phyloP scores from a whole-genome alignment of 768 basidiomycete species.

The Zangia roseola region DNA sequence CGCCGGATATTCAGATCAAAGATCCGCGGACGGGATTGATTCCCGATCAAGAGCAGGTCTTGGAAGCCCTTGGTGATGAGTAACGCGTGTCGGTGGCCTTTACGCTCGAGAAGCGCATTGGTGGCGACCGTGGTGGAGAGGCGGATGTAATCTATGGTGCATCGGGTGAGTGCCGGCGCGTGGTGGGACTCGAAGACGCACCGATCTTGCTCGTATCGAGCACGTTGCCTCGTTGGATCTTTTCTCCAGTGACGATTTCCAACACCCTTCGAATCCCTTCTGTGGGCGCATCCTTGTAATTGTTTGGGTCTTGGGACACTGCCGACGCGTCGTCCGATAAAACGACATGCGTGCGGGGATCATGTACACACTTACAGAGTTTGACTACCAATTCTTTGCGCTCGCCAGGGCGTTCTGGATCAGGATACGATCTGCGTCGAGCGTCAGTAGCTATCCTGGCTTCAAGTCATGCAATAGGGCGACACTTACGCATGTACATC shows the following conservation, averaged over 20 bases:
- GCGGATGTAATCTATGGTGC: slow-evolving; percentile 79
- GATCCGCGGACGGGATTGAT: slow-evolving; percentile 91
- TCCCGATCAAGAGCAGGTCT: slow-evolving; percentile 90
- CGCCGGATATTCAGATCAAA: slow-evolving; percentile 92
- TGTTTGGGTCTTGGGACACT: slow-evolving; percentile 88
- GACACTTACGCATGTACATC: slow-evolving; percentile 75
- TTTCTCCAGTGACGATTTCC: slow-evolving; percentile 68
- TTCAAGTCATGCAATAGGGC: background rate
- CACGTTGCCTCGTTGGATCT: slow-evolving; percentile 62
- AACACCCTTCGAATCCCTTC: slow-evolving; percentile 89
- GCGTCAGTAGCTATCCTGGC: background rate
- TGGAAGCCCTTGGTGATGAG: slow-evolving; percentile 90
- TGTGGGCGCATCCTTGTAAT: slow-evolving; percentile 91
- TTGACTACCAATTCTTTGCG: slow-evolving; percentile 88
- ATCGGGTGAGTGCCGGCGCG: background rate
- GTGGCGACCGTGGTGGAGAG: slow-evolving; percentile 95
- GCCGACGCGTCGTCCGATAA: background rate
- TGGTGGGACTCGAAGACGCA: slow-evolving; percentile 25
- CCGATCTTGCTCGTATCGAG: slow-evolving; percentile 83
- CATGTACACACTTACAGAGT: slow-evolving; percentile 51
- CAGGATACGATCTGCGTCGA: slow-evolving; percentile 62
- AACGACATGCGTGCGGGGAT: background rate
- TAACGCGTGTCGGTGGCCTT: slow-evolving; percentile 88
- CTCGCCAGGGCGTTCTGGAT: slow-evolving; percentile 57
- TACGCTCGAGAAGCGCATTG: slow-evolving; percentile 92